Percentiles rank a stretch among this genome's conserved stretches.
These are phyloP conservation scores for Lumnitzera littorea DNA, from an alignment of 345 rosid species.

Conservation along the genomic window DNA sequence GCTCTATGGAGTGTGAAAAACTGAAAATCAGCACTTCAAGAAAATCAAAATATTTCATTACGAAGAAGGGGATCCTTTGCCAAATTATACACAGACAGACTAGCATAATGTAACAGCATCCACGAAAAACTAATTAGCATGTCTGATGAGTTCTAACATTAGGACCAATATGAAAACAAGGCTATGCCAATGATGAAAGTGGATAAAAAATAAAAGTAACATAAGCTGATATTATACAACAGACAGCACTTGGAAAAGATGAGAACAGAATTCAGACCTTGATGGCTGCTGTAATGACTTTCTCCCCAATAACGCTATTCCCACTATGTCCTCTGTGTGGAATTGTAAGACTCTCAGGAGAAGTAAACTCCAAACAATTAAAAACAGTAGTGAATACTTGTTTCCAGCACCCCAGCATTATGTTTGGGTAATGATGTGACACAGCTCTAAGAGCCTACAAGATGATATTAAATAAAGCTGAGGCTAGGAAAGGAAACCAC, in stretches of 20 bases:
- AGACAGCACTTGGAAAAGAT: not conserved
- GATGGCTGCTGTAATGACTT: slow-evolving; percentile 58
- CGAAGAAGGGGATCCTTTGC: not conserved
- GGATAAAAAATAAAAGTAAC: not conserved
- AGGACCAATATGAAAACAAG: too few species aligned
- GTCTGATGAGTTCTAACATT: too few species aligned
- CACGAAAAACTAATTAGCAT: too few species aligned
- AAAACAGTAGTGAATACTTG: slow-evolving; percentile 42
- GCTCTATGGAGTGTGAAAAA: too few species aligned
- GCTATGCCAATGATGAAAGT: not conserved
- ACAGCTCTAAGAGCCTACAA: slow-evolving; percentile 76
- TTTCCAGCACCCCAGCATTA: slow-evolving; percentile 59
- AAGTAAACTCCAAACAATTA: slow-evolving; percentile 35
- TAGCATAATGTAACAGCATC: too few species aligned
- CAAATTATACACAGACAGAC: not conserved
- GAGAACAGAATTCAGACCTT: slow-evolving; percentile 38
- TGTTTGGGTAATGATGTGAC: slow-evolving; percentile 69
- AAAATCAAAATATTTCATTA: not conserved
- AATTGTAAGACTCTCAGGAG: slow-evolving; percentile 36
- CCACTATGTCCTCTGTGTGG: slow-evolving; percentile 47
- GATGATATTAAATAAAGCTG: not conserved
- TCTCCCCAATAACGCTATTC: slow-evolving; percentile 58
- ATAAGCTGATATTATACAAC: not conserved
- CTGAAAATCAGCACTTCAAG: not conserved
- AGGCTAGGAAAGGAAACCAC: too few species aligned